These are phyloP conservation scores for Jackrogersella multiformis DNA, from an alignment of 495 filamentous ascomycete species.

Conservation along the genomic window DNA sequence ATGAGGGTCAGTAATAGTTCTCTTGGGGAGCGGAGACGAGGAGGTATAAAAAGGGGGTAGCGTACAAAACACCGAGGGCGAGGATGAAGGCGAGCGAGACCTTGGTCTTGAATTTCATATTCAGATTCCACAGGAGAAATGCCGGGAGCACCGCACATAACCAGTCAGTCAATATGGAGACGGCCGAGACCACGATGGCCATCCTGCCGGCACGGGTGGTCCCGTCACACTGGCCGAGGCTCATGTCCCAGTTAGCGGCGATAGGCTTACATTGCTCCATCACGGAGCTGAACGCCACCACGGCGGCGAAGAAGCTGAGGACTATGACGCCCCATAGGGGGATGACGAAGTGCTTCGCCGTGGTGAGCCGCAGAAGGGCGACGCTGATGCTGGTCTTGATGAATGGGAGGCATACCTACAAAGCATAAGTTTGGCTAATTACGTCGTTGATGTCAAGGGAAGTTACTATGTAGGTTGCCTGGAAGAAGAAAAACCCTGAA, in stretches of 20 bases:
- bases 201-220: background rate
- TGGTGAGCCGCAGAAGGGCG: slow-evolving; percentile 32
- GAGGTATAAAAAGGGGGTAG: background rate
- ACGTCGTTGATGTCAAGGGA: background rate
- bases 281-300: slow-evolving; percentile 14
- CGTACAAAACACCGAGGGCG: slow-evolving; percentile 35
- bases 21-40: too few species aligned
- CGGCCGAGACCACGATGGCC: background rate
- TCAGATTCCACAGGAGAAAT: slow-evolving; percentile 33
- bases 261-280: slow-evolving; percentile 24
- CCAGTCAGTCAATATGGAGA: slow-evolving; percentile 32
- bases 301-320: background rate
- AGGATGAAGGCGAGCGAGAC: slow-evolving; percentile 29
- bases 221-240: background rate
- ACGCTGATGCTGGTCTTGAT: slow-evolving; percentile 36
- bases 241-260: slow-evolving; percentile 14
- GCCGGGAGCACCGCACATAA: slow-evolving; percentile 26
- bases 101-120: slow-evolving; percentile 33
- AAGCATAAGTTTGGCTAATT: background rate
- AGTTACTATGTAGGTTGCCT: slow-evolving; percentile 10
- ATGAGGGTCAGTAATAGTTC: slow-evolving; percentile 11
- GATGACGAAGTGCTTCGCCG: slow-evolving; percentile 22
- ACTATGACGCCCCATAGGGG: slow-evolving; percentile 25
- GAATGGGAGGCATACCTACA: slow-evolving; percentile 3
- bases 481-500: slow-evolving; percentile 22